phyloP scores from a whole-genome alignment of 805 yeast genomes.

The Teunomyces aglyptinius region DNA sequence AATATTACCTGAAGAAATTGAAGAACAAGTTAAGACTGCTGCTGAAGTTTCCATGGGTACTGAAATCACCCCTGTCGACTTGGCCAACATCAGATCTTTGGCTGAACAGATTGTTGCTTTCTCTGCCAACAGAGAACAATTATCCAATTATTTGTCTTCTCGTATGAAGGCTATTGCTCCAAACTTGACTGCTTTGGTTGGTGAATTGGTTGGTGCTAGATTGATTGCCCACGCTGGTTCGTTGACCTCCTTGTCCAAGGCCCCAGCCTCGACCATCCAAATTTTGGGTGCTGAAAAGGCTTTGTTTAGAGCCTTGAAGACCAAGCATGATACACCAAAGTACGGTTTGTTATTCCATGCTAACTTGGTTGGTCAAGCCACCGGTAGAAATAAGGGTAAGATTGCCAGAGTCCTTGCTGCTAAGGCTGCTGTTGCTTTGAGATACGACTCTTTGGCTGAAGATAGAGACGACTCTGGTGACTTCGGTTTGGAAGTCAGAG shows the following conservation, averaged over 20 bases:
- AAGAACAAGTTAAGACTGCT: conserved; percentile 76
- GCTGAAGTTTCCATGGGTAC: conserved; percentile 99
- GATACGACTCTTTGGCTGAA: conserved; percentile 96
- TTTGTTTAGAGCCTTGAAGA: conserved; percentile 95
- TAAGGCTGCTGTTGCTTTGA: conserved; percentile 93
- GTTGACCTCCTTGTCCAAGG: conserved; percentile 89
- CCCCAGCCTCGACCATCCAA: conserved; percentile 98
- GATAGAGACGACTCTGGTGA: conserved; percentile 96
- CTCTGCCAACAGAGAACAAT: conserved; percentile 93
- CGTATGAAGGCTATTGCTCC: conserved; percentile 99
- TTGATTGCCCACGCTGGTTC: conserved; percentile 97
- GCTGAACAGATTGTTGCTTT: conserved; percentile 97
- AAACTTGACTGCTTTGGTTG: conserved; percentile 90
- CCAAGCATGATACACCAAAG: conserved; percentile 98
- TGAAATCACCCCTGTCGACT: conserved; percentile 89
- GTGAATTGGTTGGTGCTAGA: conserved; percentile 98
- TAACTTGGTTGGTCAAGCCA: conserved; percentile 94
- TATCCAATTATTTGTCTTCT: conserved; percentile 83
- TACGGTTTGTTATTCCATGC: conserved; percentile 97
- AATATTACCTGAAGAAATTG: conserved; percentile 46
- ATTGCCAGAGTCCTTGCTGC: conserved; percentile 98
- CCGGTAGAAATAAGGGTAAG: conserved; percentile 98
- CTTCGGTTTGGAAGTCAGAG: conserved; percentile 85
- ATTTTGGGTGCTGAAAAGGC: conserved; percentile 99
- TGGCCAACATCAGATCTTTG: conserved; percentile 80